Base-by-base conservation (phyloP, 495 filamentous ascomycete species). In the Chaetomium tenue region DNA sequence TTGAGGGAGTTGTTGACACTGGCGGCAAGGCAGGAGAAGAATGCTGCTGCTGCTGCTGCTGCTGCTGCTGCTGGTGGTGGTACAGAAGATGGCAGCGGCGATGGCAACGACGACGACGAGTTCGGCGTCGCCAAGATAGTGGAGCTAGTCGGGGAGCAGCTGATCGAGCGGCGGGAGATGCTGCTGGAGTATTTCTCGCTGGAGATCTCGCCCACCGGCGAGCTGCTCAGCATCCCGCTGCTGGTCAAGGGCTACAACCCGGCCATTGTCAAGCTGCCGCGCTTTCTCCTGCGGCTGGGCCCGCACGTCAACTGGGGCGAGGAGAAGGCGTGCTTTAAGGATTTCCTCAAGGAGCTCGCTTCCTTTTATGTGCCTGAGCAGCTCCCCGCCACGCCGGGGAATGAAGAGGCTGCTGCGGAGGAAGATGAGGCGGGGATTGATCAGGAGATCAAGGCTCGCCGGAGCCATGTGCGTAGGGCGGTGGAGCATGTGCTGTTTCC, bases 121-220 rank as follows among this genome's bases (percentile, higher is more conserved):
- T 81, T 88, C 37, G 86, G 91, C 60, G 87, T 89, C 71, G 74
- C 81, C 6, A 83, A 85, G 59, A 85, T 91, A 8, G 85, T 91
- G 5, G 80, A 85, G 15, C 71, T 78, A 5, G 84, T 93, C 16
- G 78, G 82, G 0, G 68, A 72, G 6, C 78, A 82, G 65, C 83
- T 99, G 18, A 79, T 96, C 37, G 83, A 87, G 42, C 83, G 89
- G 5, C 83, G 90, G 20, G 88, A 92, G 64, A 95, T 99, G 91
- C 84, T 99, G 2, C 76, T 84, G 26, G 93, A 97, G 73, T 99
- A 99, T 76, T 97, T 99, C 78, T 85, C 87, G 16, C 73, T 99
- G 53, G 86, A 95, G 59, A 87, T 99, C 52, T 90, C 88, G 5
- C 84, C 83, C 13, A 81, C 88, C 0, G 95, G 93, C 20, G 84